Percentiles rank a stretch among this genome's conserved stretches.
These are phyloP conservation scores for Sporothrix mexicana DNA, from an alignment of 2,329 filamentous ascomycete genomes.

Conservation along the genomic window DNA sequence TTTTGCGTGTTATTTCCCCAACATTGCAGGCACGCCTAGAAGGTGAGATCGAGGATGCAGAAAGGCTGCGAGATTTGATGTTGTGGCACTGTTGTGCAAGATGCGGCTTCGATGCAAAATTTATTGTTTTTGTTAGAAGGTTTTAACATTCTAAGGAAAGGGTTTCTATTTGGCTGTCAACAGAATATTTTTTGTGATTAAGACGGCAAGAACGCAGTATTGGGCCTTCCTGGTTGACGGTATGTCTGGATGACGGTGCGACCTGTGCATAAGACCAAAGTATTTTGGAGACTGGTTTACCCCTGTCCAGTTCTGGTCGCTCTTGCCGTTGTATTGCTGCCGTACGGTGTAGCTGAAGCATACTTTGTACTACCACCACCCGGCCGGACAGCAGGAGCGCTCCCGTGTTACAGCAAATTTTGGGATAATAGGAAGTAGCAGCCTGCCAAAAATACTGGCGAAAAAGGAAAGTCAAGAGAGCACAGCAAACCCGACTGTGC, in stretches of 20 bases:
- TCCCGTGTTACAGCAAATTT: neutral
- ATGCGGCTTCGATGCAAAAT: neutral
- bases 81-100: neutral
- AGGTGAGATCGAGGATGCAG: neutral
- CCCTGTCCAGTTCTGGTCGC: slow-evolving; percentile 18
- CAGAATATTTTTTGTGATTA: neutral
- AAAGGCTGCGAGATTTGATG: neutral
- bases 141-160: neutral
- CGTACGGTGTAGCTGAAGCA: neutral
- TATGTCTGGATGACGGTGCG: neutral
- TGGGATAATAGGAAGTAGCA: no score
- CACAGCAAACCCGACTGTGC: slow-evolving; percentile 19
- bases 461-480: neutral
- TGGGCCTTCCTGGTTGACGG: neutral
- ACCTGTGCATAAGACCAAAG: slow-evolving; percentile 14
- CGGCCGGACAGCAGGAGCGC: neutral
- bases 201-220: neutral
- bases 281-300: neutral
- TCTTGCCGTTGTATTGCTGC: slow-evolving; percentile 3
- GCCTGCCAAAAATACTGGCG: no score
- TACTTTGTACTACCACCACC: neutral
- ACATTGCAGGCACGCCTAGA: neutral
- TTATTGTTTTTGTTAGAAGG: neutral
- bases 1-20: no score
- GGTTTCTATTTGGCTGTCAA: neutral